Conservation (phyloP, 345 rosid genomes). For the Eucalyptus sp. region DNA sequence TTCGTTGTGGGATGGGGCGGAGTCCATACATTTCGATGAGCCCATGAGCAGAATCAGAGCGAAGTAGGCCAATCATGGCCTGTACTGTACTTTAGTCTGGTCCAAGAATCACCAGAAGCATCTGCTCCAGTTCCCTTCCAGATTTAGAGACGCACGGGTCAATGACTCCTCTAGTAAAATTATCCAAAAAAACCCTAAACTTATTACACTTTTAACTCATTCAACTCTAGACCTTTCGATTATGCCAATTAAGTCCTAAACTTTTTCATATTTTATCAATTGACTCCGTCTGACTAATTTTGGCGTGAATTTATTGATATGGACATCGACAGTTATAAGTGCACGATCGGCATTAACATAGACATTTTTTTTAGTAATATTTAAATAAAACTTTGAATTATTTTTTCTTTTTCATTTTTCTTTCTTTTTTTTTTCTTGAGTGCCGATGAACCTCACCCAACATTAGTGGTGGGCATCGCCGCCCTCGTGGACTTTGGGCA, state of each 20-base stretch:
- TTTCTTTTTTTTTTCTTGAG: no score
- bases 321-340: rapidly evolving
- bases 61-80: neutral
- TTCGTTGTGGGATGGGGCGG: neutral
- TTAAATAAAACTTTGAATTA: no score
- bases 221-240: neutral
- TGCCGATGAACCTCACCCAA: rapidly evolving
- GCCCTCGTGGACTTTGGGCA: no score
- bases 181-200: no score
- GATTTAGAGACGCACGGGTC: neutral
- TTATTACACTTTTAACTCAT: neutral
- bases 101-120: neutral
- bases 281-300: rapidly evolving
- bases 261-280: no score
- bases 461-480: no score
- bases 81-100: neutral
- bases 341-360: rapidly evolving
- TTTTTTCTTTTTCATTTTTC: no score
- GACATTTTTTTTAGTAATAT: no score
- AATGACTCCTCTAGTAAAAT: no score
- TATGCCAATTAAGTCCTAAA: neutral
- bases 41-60: neutral
- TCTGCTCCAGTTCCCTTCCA: neutral
- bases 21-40: neutral
- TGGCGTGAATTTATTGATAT: rapidly evolving